phyloP scores from a whole-genome alignment of 768 basidiomycete genomes.

The Serendipita sp. region DNA sequence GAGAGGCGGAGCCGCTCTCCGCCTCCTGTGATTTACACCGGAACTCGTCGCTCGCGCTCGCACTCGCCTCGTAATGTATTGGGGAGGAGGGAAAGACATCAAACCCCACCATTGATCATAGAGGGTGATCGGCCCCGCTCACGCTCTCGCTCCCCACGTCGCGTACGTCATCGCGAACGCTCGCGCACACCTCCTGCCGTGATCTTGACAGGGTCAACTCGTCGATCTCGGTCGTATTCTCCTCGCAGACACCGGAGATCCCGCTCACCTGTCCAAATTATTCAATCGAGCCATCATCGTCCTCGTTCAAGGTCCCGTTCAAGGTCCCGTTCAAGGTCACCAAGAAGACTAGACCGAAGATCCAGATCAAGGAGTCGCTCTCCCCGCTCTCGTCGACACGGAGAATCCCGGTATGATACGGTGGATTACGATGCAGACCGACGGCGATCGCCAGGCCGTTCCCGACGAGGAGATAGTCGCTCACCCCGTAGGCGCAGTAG shows the following conservation, averaged over 20 bases:
- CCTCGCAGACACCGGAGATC: not conserved
- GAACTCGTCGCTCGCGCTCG: not conserved
- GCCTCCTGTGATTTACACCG: not conserved
- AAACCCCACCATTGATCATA: not conserved
- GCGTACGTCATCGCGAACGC: not conserved
- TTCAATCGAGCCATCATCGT: not conserved
- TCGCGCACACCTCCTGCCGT: not conserved
- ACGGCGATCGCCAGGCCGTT: not conserved
- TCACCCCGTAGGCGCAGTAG: not conserved
- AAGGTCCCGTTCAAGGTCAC: not conserved
- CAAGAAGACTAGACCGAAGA: not conserved
- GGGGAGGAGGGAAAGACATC: not conserved
- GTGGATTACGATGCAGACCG: not conserved
- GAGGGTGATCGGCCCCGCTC: not conserved
- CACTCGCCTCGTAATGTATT: not conserved
- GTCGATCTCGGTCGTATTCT: conserved; percentile 15
- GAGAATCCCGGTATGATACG: not conserved
- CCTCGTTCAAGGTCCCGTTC: conserved; percentile 12
- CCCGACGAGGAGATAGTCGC: not conserved
- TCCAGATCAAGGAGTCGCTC: not conserved
- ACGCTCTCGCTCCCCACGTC: not conserved
- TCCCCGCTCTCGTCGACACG: not conserved
- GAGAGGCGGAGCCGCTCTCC: too few species aligned
- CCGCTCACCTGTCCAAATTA: too few species aligned
- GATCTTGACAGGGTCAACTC: conserved; percentile 2